Percentiles rank a stretch among this genome's conserved stretches.
These are phyloP conservation scores for Lachancea waltii DNA, from an alignment of 805 yeast genomes.

Conservation along the genomic window DNA sequence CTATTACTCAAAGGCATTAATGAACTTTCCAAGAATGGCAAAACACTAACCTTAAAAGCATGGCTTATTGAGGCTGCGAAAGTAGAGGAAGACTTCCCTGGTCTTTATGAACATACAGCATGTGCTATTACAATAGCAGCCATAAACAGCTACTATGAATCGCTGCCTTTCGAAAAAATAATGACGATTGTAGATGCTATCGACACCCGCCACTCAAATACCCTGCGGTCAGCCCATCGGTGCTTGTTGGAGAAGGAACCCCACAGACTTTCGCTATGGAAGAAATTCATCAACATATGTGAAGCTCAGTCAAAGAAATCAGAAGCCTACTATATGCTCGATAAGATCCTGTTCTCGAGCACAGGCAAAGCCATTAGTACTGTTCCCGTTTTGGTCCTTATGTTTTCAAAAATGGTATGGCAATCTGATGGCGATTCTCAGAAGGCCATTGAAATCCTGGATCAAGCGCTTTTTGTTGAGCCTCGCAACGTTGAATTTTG, in stretches of 20 bases:
- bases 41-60: slow-evolving; percentile 31
- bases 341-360: slow-evolving; percentile 40
- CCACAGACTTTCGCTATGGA: slow-evolving; percentile 42
- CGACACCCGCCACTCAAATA: slow-evolving; percentile 12
- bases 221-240: slow-evolving; percentile 42
- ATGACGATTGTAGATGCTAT: slow-evolving; percentile 19
- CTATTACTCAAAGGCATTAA: slow-evolving; percentile 36
- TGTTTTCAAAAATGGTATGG: slow-evolving; percentile 73
- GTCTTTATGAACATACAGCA: slow-evolving; percentile 40
- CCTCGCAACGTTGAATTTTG: slow-evolving; percentile 51
- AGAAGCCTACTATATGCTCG: slow-evolving; percentile 42
- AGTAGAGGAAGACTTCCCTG: slow-evolving; percentile 39
- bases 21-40: slow-evolving; percentile 43
- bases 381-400: slow-evolving; percentile 47
- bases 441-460: slow-evolving; percentile 49
- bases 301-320: slow-evolving; percentile 24
- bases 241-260: slow-evolving; percentile 41
- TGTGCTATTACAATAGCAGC: slow-evolving; percentile 45
- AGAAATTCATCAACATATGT: slow-evolving; percentile 36
- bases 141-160: slow-evolving; percentile 31
- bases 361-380: slow-evolving; percentile 37
- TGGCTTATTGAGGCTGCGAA: slow-evolving; percentile 55
- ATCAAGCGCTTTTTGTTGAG: slow-evolving; percentile 38
- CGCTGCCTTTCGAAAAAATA: slow-evolving; percentile 9
- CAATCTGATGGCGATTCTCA: slow-evolving; percentile 38